Conservation (phyloP, 352 stramenopile species). For the Phytophthora ohioensis region DNA sequence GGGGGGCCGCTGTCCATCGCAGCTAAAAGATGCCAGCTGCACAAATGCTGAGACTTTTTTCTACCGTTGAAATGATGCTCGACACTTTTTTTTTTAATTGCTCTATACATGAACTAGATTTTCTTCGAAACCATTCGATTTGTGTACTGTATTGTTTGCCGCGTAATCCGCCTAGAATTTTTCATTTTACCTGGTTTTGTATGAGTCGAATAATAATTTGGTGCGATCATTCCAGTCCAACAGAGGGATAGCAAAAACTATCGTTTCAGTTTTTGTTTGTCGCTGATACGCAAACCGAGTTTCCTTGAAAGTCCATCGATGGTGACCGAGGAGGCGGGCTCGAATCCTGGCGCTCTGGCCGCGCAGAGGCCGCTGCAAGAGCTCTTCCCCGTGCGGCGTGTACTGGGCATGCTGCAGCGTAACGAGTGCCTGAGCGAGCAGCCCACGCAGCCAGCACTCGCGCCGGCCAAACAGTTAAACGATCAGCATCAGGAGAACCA, state of each 20-base stretch:
- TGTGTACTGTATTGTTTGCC: too few species aligned
- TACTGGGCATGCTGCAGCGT: constrained; percentile 22
- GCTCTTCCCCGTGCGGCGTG: constrained; percentile 16
- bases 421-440: constrained; percentile 23
- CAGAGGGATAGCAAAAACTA: constrained; percentile 14
- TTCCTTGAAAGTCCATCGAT: constrained; percentile 16
- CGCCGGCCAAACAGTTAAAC: not conserved
- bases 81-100: too few species aligned
- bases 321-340: constrained; percentile 20
- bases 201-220: constrained; percentile 3
- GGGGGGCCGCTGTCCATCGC: constrained; percentile 7
- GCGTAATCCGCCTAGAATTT: too few species aligned
- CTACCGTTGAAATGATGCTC: not conserved
- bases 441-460: not conserved
- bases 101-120: too few species aligned
- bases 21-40: not conserved
- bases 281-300: constrained; percentile 26
- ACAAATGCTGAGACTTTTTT: constrained; percentile 8
- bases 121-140: too few species aligned
- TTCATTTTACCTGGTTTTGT: not conserved
- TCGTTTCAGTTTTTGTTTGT: constrained; percentile 11
- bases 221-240: constrained; percentile 4
- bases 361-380: constrained; percentile 13
- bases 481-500: constrained; percentile 20
- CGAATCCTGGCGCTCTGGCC: constrained; percentile 5